Conservation (phyloP, 129 eudicot species). For the Pittosporum tobira region DNA sequence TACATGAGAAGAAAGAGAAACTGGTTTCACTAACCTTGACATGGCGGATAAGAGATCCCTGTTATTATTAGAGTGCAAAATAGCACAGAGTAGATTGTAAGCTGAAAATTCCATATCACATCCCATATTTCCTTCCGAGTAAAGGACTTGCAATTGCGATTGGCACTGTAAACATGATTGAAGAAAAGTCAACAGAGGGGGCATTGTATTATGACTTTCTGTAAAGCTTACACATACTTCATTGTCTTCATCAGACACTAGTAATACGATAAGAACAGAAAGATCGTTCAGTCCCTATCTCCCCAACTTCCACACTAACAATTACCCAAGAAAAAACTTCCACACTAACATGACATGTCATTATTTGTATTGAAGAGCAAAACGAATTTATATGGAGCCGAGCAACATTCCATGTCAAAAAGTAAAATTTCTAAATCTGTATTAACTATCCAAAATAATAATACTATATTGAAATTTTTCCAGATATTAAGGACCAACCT, state of each 20-base stretch:
- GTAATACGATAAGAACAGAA: no score
- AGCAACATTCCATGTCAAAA: neutral
- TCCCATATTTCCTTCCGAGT: conserved; percentile 88
- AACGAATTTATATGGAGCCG: neutral
- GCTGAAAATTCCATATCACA: conserved; percentile 85
- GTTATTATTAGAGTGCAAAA: conserved; percentile 83
- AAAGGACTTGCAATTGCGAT: conserved; percentile 83
- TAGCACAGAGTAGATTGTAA: conserved; percentile 71
- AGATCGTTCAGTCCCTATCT: neutral
- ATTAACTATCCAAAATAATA: neutral
- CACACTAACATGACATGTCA: no score
- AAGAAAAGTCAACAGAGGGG: conserved; percentile 1
- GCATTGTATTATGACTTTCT: no score
- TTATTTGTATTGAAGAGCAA: neutral
- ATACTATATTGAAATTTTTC: neutral
- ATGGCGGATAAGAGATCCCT: conserved; percentile 84
- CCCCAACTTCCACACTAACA: neutral
- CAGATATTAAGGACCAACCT: conserved; percentile 39
- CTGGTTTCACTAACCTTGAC: conserved; percentile 54
- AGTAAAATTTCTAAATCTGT: neutral
- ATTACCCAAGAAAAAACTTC: no score
- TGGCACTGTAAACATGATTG: conserved; percentile 58
- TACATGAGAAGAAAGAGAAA: neutral
- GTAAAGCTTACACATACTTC: no score
- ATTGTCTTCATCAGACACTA: no score